Evolutionary conservation across 306 rosid species (phyloP).

Genomic region (Bauhinia variegata): DNA sequence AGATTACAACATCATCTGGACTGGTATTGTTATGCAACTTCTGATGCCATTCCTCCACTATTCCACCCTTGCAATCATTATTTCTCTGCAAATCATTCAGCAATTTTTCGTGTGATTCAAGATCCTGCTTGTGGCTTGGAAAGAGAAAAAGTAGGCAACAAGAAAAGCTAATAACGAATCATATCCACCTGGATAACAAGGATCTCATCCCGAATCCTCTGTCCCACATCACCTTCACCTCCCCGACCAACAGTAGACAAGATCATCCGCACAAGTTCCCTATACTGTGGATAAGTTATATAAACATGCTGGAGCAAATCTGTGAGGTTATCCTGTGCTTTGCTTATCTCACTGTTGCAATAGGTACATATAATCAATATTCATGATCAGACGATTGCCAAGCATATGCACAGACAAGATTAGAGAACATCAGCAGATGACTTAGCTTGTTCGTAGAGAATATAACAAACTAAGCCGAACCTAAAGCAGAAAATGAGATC

Average conservation of each 20-base stretch:
- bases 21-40: conserved; percentile 98
- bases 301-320: conserved; percentile 77
- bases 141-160: conserved; percentile 26
- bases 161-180: conserved; percentile 24
- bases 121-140: conserved; percentile 29
- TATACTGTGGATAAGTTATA: conserved; percentile 67
- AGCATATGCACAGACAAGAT: conserved; percentile 5
- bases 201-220: conserved; percentile 97
- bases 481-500: conserved; percentile 23
- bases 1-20: conserved; percentile 95
- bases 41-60: conserved; percentile 99
- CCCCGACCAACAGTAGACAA: conserved; percentile 98
- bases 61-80: conserved; percentile 81
- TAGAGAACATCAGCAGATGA: conserved; percentile 29
- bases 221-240: conserved; percentile 99
- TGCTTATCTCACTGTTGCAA: conserved; percentile 87
- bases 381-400: no score
- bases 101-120: conserved; percentile 28
- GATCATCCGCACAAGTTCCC: conserved; percentile 84
- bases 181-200: conserved; percentile 81
- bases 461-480: conserved; percentile 22
- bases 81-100: conserved; percentile 66
- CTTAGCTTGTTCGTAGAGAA: conserved; percentile 19
- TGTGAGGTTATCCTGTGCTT: conserved; percentile 96
- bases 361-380: conserved; percentile 22